Percentiles rank a stretch among this genome's conserved stretches.
Evolutionary conservation across 2,329 filamentous ascomycete species (phyloP).

Genomic region (Exophiala aquamarina): DNA sequence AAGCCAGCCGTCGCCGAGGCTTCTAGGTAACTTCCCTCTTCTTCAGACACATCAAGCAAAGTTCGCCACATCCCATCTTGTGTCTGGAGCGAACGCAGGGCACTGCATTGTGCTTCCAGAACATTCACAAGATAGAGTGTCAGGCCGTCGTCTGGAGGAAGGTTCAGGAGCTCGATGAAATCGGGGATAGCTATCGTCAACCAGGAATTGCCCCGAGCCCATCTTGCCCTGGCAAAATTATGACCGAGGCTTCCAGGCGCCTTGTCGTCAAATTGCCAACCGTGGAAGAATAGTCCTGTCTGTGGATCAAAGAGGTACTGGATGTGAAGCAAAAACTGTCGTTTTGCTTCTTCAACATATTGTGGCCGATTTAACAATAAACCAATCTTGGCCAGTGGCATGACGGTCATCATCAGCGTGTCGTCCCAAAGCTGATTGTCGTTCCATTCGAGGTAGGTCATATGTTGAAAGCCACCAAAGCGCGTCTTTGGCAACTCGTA

Average conservation of each 20-base stretch:
- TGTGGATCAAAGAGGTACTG: slow-evolving; percentile 74
- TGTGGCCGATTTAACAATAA: slow-evolving; percentile 66
- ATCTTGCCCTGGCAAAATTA: slow-evolving; percentile 57
- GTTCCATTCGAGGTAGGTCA: slow-evolving; percentile 71
- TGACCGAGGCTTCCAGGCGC: slow-evolving; percentile 50
- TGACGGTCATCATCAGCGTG: slow-evolving; percentile 83
- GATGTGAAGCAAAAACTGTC: slow-evolving; percentile 74
- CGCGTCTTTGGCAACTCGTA: slow-evolving; percentile 70
- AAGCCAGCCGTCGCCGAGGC: slow-evolving; percentile 78
- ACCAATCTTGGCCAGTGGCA: slow-evolving; percentile 78
- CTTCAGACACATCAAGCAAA: slow-evolving; percentile 65
- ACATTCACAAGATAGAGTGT: slow-evolving; percentile 52
- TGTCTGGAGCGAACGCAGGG: slow-evolving; percentile 61
- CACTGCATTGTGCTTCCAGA: slow-evolving; percentile 67
- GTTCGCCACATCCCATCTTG: slow-evolving; percentile 71
- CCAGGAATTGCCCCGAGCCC: slow-evolving; percentile 63
- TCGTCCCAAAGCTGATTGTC: slow-evolving; percentile 80
- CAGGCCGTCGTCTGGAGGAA: slow-evolving; percentile 56
- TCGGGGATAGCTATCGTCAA: slow-evolving; percentile 81
- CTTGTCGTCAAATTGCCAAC: slow-evolving; percentile 72
- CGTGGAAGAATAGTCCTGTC: slow-evolving; percentile 76
- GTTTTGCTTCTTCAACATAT: slow-evolving; percentile 75
- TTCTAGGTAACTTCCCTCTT: slow-evolving; percentile 71
- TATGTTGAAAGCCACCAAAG: slow-evolving; percentile 72
- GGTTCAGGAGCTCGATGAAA: slow-evolving; percentile 70